A percentile compares a stretch with the other conserved stretches of the same genome.
Conservation (phyloP, 2,329 filamentous ascomycete species). For the Alternaria novae-zelandiae region DNA sequence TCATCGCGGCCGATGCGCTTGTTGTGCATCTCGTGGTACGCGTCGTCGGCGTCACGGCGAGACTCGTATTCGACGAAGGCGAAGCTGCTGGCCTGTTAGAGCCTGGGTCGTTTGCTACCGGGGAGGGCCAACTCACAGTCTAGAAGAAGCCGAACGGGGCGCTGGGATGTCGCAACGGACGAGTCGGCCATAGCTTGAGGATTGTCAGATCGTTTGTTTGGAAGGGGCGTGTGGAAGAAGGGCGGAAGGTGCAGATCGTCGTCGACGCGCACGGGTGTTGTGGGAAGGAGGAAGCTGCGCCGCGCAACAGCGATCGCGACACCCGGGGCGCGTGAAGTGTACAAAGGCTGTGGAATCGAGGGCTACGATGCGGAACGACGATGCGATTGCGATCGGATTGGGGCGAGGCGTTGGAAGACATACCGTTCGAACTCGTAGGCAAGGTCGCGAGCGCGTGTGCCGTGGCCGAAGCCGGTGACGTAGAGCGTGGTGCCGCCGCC, state of each 20-base stretch:
- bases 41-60: constrained; percentile 96
- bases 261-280: not conserved
- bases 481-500: constrained; percentile 92
- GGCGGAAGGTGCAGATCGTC: constrained; percentile 10
- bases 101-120: constrained; percentile 1
- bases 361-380: constrained; percentile 33
- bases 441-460: constrained; percentile 97
- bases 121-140: constrained; percentile 75
- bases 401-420: constrained; percentile 63
- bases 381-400: constrained; percentile 38
- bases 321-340: not conserved
- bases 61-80: constrained; percentile 99
- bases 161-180: constrained; percentile 98
- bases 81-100: constrained; percentile 69
- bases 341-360: constrained; percentile 16
- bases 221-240: constrained; percentile 21
- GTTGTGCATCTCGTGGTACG: constrained; percentile 99
- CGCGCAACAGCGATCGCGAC: constrained; percentile 7
- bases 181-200: constrained; percentile 86
- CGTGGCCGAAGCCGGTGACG: constrained; percentile 98
- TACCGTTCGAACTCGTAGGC: constrained; percentile 99
- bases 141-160: constrained; percentile 88
- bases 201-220: constrained; percentile 54
- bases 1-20: constrained; percentile 97
- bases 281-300: constrained; percentile 30